A percentile compares a stretch with the other conserved stretches of the same genome.
Evolutionary conservation across 805 yeast species (phyloP).

Genomic region (Cyberlindnera japonica): DNA sequence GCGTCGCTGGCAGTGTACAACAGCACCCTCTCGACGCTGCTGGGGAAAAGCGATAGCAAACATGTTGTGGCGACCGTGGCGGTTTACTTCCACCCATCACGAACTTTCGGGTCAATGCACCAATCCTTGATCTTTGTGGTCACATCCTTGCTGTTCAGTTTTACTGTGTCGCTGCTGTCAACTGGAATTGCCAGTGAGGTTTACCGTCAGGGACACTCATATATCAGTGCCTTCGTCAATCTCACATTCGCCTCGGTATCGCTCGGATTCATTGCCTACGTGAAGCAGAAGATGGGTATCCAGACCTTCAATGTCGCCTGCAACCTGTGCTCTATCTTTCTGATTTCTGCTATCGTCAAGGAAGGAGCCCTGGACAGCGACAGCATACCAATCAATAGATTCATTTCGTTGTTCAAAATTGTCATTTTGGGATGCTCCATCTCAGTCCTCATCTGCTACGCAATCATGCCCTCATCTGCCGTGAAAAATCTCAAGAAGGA

Average conservation of each 20-base stretch:
- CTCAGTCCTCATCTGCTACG: slow-evolving; percentile 58
- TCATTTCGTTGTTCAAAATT: slow-evolving; percentile 52
- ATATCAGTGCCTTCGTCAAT: slow-evolving; percentile 49
- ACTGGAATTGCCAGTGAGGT: slow-evolving; percentile 47
- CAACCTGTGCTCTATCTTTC: slow-evolving; percentile 66
- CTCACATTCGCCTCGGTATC: slow-evolving; percentile 50
- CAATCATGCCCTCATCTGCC: slow-evolving; percentile 62
- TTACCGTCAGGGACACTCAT: slow-evolving; percentile 43
- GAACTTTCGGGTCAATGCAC: slow-evolving; percentile 77
- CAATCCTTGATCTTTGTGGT: slow-evolving; percentile 65
- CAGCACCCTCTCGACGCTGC: slow-evolving; percentile 41
- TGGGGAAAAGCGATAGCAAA: slow-evolving; percentile 70
- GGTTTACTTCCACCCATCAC: slow-evolving; percentile 79
- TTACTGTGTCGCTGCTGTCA: slow-evolving; percentile 47
- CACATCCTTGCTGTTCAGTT: slow-evolving; percentile 50
- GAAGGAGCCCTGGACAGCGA: slow-evolving; percentile 67
- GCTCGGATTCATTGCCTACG: slow-evolving; percentile 62
- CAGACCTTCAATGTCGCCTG: slow-evolving; percentile 80
- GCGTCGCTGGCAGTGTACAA: slow-evolving; percentile 73
- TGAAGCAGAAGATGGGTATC: slow-evolving; percentile 63
- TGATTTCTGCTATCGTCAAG: slow-evolving; percentile 67
- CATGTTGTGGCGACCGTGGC: slow-evolving; percentile 81
- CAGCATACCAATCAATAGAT: slow-evolving; percentile 49
- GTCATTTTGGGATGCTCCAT: slow-evolving; percentile 58
- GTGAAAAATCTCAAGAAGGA: slow-evolving; percentile 39